phyloP scores from a whole-genome alignment of 805 yeast genomes.

The Candida krabiensis region DNA sequence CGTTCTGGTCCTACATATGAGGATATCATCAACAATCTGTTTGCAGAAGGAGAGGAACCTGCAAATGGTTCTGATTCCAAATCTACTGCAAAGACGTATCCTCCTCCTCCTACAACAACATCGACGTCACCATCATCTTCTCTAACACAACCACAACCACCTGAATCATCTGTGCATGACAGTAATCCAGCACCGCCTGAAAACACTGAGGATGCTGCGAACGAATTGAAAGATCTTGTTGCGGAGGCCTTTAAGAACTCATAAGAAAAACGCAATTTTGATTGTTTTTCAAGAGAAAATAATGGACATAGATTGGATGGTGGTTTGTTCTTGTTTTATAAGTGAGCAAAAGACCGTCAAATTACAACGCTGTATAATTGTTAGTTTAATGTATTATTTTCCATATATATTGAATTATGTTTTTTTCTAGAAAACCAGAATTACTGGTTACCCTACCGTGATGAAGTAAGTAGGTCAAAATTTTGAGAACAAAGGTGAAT shows the following conservation, averaged over 20 bases:
- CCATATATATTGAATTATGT: too few relatives aligned
- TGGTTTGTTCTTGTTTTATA: not conserved
- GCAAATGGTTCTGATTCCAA: constrained; percentile 3
- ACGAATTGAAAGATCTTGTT: constrained; percentile 33
- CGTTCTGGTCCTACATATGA: constrained; percentile 21
- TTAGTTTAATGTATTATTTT: too few relatives aligned
- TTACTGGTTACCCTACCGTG: not conserved
- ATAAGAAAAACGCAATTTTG: too few relatives aligned
- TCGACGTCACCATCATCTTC: not conserved
- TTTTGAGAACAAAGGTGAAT: too few relatives aligned
- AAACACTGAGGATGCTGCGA: constrained; percentile 24
- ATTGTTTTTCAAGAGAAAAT: too few relatives aligned
- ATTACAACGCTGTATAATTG: too few relatives aligned
- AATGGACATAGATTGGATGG: too few relatives aligned
- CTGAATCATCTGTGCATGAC: not conserved
- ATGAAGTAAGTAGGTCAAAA: not conserved
- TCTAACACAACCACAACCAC: too few relatives aligned
- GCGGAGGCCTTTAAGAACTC: constrained; percentile 32
- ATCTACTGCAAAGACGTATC: too few relatives aligned
- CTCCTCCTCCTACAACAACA: too few relatives aligned
- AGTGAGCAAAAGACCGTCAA: too few relatives aligned
- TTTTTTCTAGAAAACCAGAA: not conserved
- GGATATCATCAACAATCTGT: constrained; percentile 25
- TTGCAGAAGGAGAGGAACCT: constrained; percentile 12
- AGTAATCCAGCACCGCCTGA: constrained; percentile 3